phyloP scores from a whole-genome alignment of 1,284 basidiomycete genomes.

The Leccinum brunneo-olivaceum region DNA sequence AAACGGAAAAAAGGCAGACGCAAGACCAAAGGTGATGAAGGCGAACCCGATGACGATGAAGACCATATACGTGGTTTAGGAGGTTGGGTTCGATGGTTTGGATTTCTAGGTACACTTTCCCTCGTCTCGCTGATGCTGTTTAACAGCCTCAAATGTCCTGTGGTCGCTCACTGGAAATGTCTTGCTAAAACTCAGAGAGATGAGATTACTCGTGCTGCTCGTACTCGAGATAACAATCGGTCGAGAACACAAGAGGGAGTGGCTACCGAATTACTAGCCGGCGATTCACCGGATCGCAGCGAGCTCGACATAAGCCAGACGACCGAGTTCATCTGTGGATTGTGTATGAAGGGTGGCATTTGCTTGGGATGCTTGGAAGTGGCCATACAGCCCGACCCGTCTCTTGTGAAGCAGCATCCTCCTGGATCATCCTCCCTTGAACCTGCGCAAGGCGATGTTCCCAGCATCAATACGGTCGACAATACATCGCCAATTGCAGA shows the following conservation, averaged over 20 bases:
- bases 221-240: slow-evolving; percentile 42
- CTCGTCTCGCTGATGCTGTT: slow-evolving; percentile 9
- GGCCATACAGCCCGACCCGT: slow-evolving; percentile 41
- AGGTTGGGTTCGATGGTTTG: slow-evolving; percentile 84
- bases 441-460: slow-evolving; percentile 5
- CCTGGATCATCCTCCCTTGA: slow-evolving; percentile 13
- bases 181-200: slow-evolving; percentile 59
- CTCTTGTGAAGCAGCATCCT: slow-evolving; percentile 17
- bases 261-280: slow-evolving; percentile 10
- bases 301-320: slow-evolving; percentile 51
- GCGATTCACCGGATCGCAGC: slow-evolving; percentile 23
- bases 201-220: slow-evolving; percentile 64
- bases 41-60: slow-evolving; percentile 41
- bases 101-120: slow-evolving; percentile 1
- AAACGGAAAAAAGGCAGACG: slow-evolving; percentile 38
- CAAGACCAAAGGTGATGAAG: slow-evolving; percentile 36
- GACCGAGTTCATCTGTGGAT: slow-evolving; percentile 72
- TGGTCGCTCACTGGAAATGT: slow-evolving; percentile 77
- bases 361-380: slow-evolving; percentile 72
- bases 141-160: slow-evolving; percentile 66
- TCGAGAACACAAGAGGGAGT: slow-evolving; percentile 30
- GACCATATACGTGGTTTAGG: slow-evolving; percentile 52
- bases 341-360: slow-evolving; percentile 69
- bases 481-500: slow-evolving; percentile 13
- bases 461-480: slow-evolving; percentile 32